Base-by-base conservation (phyloP, 306 rosid species). In the Inga leiocalycina region DNA sequence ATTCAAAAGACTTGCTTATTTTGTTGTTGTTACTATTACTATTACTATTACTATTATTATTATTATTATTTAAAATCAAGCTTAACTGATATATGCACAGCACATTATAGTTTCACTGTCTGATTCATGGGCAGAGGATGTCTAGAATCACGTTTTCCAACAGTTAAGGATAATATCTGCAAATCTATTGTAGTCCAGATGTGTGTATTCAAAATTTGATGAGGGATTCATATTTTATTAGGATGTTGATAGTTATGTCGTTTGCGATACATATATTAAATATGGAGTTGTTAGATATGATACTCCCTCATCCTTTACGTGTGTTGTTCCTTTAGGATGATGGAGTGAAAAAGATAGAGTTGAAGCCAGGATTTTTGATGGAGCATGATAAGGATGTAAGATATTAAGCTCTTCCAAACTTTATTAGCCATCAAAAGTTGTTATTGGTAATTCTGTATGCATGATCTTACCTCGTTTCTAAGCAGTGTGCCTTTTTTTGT, bases 351-450 rank as follows among this genome's bases (percentile, higher is more conserved):
- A 94, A 94, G 94, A 92, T 96, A 81, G 99, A 92, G 86, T 89
- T 96, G 75, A 96, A 92, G 88, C 97, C 99, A 32, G 99, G 99
- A 54, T 94, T 84, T 88, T 87, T 92, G 74, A 94, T 94, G 99
- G 97, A 94, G 89, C 98, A 96, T 69, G 97, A 94, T 54, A 79
- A 92, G 84, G 89, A 90, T 86, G 99, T 96, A 92, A 52, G 79
- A 72, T 22, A 5, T 10, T 24, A 22, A 2, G 20, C 5, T 52
- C 69, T 73, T 87, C 54, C 77, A 16, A 65, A 74, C 81, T 78
- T 86, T 78, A 56, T 86, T 83, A 81, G 77, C 57, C 27, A 37
- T 76, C 51, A 76, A 37, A 76, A 32, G 37, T 76, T 37, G 52
- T 8, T 56, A 71, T 49, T 77, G 54, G 61, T 52, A 41, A 14